Base-by-base conservation (phyloP, 495 filamentous ascomycete species). In the Margaritispora aquatica region DNA sequence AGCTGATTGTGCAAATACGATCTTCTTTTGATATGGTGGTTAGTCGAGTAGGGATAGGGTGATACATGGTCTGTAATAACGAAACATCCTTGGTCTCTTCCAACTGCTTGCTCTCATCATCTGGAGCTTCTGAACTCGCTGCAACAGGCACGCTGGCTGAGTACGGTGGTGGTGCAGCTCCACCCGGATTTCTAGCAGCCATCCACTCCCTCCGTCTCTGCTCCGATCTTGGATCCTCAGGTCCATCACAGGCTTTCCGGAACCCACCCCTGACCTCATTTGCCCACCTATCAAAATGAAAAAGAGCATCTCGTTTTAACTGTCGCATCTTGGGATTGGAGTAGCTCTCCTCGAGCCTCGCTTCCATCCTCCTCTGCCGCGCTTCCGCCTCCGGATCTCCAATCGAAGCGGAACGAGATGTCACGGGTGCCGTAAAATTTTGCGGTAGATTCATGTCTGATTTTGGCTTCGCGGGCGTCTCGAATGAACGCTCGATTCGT, bases 1-100 rank as follows among this genome's bases (percentile, higher is more conserved):
- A 84, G 65, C 81, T 78, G 17, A 83, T 66, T 13, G 81, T 63
- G 54, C 79, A 63, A 9, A 67, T 68, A 11, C 76, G 72, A 62
- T 80, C 80, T 54, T 79, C 75, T 46, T 69, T 66, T 0, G 75
- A 69, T 13, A 73, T 66, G 0, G 71, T 66, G 31, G 57, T 65
- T 17, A 81, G 73, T n/a, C 72, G 60, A n/a, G 75, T 81, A 8
- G 66, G 57, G n/a, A 69, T 72, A 0, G 78, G 75, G 3, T 75
- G 72, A 59, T 77, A 79, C 1, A 76, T 66, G 23, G 68, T 59
- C 41, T 63, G 60, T 52, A 80, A 61, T 20, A 58, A 50, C 3
- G 66, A 66, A 26, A 77, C 71, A 29, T 64, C 52, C 55, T 71
- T 70, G n/a, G 70, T 57, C 22, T 65, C 65, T 7, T 59, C 38